These are phyloP conservation scores for Bruguiera sexangula DNA, from an alignment of 345 rosid genomes.

Conservation along the genomic window DNA sequence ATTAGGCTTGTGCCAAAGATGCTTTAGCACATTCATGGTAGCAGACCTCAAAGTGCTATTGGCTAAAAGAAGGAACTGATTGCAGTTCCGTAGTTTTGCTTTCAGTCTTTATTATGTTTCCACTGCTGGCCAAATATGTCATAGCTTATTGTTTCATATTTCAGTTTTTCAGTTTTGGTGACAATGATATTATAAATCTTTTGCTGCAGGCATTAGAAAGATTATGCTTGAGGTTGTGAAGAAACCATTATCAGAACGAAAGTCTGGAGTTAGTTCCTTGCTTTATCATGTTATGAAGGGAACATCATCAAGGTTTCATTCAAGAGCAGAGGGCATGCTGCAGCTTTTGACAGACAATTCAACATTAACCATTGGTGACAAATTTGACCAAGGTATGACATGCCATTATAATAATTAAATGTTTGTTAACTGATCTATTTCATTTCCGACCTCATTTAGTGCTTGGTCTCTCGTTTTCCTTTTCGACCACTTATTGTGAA, in stretches of 20 bases:
- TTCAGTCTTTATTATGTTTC: background rate
- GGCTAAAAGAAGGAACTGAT: background rate
- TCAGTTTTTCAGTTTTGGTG: background rate
- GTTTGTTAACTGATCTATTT: background rate
- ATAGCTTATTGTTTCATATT: background rate
- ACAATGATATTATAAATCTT: background rate
- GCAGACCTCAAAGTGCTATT: background rate
- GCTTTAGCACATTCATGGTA: no score
- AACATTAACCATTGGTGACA: slow-evolving; percentile 47
- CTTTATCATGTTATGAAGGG: slow-evolving; percentile 68
- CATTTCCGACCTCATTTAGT: background rate
- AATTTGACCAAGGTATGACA: slow-evolving; percentile 48
- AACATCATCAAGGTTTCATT: slow-evolving; percentile 54
- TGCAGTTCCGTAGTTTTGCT: background rate
- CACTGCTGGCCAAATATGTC: no score
- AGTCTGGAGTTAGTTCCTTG: slow-evolving; percentile 59
- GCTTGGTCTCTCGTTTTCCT: background rate
- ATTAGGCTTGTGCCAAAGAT: no score
- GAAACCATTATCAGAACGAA: slow-evolving; percentile 41
- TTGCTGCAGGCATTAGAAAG: slow-evolving; percentile 53
- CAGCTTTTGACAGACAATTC: slow-evolving; percentile 47
- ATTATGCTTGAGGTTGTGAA: slow-evolving; percentile 63
- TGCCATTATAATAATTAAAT: background rate
- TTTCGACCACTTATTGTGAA: no score
- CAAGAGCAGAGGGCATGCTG: slow-evolving; percentile 56